Evolutionary conservation across 768 basidiomycete species (phyloP), one percentile per base, ranked within the genome.

Genomic region (Rubroboletus pulcherrimus): DNA sequence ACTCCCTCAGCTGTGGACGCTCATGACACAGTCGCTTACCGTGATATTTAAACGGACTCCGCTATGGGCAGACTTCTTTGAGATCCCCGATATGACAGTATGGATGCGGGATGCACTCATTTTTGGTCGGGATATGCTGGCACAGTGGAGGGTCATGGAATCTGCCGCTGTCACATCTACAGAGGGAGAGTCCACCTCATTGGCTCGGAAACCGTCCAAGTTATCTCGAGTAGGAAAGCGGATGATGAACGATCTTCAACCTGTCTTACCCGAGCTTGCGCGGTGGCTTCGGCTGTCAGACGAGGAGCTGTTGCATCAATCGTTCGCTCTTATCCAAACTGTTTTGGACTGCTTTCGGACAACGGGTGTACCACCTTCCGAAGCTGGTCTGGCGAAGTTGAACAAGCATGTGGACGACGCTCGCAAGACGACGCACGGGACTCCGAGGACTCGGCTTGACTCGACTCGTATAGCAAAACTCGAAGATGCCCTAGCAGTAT

Each of bases 21-120:
- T 84, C 35, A 91, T 98, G 89, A 86, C 87, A 7, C 78, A 80
- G 48, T 83, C 90, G 4, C 81, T 96, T 46, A 81, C 88, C 0
- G 78, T 88, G 49, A 93, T 99, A 59, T 98, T 97, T 75, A 85
- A 82, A 66, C 81, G 82, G 50, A 94, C 94, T 3, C 87, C 87
- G 0, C 66, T 76, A 14, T 99, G 97, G 97, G 82, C 97, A 0
- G 69, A 75, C 8, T 87, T 80, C 68, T 91, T 91, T 69, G 86
- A 89, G 51, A 85, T 83, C 62, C 81, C 85, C 29, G 85, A 86
- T 53, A 97, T 99, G 95, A 80, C 89, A 14, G 81, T 85, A 33
- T 99, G 97, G 97, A 98, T 99, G 97, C 84, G 95, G 53, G 97
- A 98, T 67, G 97, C 95, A 3, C 78, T 98, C 49, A 94, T 98